A percentile compares a stretch with the other conserved stretches of the same genome.
Conservation (phyloP, 306 rosid species). For the Hippophae tibetana region DNA sequence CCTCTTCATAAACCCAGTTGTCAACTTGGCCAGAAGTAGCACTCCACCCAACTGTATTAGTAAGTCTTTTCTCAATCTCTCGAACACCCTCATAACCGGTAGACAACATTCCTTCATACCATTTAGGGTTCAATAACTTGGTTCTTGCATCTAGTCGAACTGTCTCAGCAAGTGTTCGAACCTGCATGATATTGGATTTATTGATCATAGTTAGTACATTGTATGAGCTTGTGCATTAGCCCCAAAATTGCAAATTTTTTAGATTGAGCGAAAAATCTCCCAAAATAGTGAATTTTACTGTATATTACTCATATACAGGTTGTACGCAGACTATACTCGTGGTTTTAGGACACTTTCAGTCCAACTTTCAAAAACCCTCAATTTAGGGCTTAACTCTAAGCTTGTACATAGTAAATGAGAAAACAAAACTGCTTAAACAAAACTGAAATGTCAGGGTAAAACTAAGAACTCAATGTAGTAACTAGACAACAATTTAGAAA, state of each 20-base stretch:
- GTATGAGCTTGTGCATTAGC: background rate
- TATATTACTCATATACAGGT: no score
- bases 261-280: no score
- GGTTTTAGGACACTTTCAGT: no score
- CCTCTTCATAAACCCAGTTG: conserved; percentile 99
- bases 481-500: conserved; percentile 3
- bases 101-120: conserved; percentile 98
- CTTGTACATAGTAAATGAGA: no score
- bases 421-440: no score
- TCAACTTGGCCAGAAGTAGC: conserved; percentile 99
- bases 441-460: background rate
- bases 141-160: conserved; percentile 96
- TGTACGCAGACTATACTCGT: no score
- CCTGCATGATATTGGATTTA: conserved; percentile 49
- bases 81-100: conserved; percentile 94
- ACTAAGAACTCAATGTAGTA: background rate
- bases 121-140: conserved; percentile 87
- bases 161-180: conserved; percentile 87
- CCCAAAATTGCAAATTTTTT: no score
- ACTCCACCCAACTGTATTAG: conserved; percentile 98
- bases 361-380: no score
- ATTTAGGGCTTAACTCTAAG: no score
- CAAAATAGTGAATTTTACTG: no score
- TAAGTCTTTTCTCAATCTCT: conserved; percentile 90
- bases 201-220: conserved; percentile 1